phyloP scores from a whole-genome alignment of 768 basidiomycete genomes.

The Rhizopogon sp. region DNA sequence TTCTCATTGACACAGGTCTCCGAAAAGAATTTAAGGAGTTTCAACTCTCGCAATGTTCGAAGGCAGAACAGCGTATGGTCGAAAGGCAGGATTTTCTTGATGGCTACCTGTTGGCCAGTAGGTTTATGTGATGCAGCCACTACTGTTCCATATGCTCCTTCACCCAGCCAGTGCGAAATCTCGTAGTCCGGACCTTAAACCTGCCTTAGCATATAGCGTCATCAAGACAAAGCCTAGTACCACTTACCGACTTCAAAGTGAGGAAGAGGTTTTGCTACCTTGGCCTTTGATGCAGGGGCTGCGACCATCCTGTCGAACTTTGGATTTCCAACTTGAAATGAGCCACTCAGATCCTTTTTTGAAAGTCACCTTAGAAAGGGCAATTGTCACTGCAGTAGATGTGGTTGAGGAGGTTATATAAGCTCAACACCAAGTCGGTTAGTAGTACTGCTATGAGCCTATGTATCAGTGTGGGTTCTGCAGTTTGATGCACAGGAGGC shows the following conservation, averaged over 20 bases:
- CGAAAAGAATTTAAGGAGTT: conserved; percentile 82
- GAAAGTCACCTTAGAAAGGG: background rate
- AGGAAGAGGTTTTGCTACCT: conserved; percentile 59
- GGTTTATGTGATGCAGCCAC: conserved; percentile 84
- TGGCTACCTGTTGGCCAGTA: conserved; percentile 80
- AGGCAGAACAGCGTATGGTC: conserved; percentile 91
- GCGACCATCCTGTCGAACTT: conserved; percentile 3
- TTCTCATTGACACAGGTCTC: conserved; percentile 80
- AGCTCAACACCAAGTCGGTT: no score
- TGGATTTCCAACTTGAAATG: background rate
- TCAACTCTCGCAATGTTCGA: conserved; percentile 86
- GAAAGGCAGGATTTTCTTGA: conserved; percentile 94
- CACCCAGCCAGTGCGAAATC: conserved; percentile 69
- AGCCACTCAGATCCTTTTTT: no score
- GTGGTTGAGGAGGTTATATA: background rate
- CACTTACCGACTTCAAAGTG: conserved; percentile 65
- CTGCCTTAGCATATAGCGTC: conserved; percentile 5
- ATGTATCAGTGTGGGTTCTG: background rate
- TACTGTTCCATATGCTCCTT: conserved; percentile 89
- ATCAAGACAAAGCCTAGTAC: background rate
- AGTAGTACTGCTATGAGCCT: background rate
- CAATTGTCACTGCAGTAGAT: background rate
- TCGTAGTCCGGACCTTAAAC: conserved; percentile 65
- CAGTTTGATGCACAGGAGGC: background rate
- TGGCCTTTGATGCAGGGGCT: conserved; percentile 21